A percentile compares a stretch with the other conserved stretches of the same genome.
Conservation (phyloP, 768 basidiomycete genomes). For the Boletus speciosus region DNA sequence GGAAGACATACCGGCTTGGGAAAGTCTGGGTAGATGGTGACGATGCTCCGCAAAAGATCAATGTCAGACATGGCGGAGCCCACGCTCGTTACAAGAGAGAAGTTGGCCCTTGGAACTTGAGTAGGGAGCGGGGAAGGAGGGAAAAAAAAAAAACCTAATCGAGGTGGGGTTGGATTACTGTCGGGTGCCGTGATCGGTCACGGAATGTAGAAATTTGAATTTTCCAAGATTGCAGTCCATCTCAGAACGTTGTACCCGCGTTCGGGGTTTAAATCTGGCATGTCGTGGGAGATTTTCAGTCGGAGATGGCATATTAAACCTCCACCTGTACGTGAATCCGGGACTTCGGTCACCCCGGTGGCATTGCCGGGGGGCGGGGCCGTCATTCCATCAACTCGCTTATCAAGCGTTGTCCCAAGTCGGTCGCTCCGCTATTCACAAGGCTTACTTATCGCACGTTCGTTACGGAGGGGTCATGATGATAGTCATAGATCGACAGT, state of each 20-base stretch:
- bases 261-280: too few species aligned
- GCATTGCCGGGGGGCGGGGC: too few species aligned
- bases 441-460: neutral
- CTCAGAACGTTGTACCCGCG: too few species aligned
- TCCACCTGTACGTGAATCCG: too few species aligned
- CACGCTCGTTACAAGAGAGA: neutral
- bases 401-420: too few species aligned
- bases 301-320: too few species aligned
- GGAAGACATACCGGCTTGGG: slow-evolving; percentile 73
- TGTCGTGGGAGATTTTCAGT: too few species aligned
- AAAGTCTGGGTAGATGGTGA: slow-evolving; percentile 70
- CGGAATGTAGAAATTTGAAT: slow-evolving; percentile 3
- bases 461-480: neutral
- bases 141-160: neutral
- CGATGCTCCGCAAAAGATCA: slow-evolving; percentile 58
- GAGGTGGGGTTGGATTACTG: neutral
- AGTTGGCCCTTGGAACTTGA: neutral
- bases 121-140: neutral
- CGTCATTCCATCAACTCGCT: too few species aligned
- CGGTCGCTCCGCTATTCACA: too few species aligned
- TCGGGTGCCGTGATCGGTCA: slow-evolving; percentile 8
- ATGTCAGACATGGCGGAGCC: slow-evolving; percentile 66
- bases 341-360: too few species aligned
- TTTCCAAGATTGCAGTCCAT: neutral
- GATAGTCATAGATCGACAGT: slow-evolving; percentile 37